Conservation (phyloP, 2,329 filamentous ascomycete genomes). For the Colletotrichum magnum region DNA sequence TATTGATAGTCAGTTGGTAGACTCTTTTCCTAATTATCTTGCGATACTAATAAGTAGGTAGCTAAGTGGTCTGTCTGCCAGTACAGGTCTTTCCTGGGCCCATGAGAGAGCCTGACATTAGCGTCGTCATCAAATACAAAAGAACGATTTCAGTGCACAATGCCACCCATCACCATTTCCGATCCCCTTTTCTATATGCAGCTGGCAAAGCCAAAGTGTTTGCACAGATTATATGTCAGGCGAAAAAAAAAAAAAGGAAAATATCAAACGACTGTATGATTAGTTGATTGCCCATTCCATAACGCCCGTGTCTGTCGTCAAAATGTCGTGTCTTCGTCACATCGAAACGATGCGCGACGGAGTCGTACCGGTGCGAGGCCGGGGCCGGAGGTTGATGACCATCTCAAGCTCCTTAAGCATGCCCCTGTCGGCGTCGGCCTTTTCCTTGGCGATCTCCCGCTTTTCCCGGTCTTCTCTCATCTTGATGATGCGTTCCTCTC, state of each 20-base stretch:
- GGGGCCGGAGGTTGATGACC: conserved; percentile 76
- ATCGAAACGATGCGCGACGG: conserved; percentile 59
- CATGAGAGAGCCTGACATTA: conserved; percentile 25
- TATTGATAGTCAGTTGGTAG: neutral
- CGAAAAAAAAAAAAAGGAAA: conserved; percentile 20
- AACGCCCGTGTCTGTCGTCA: conserved; percentile 38
- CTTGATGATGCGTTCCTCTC: conserved; percentile 89
- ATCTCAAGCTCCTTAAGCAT: conserved; percentile 96
- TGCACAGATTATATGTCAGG: conserved; percentile 23
- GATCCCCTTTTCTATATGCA: conserved; percentile 32
- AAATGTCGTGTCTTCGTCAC: conserved; percentile 50
- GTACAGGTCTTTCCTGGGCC: conserved; percentile 5
- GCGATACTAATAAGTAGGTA: neutral
- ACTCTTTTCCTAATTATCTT: neutral
- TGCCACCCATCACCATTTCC: conserved; percentile 11
- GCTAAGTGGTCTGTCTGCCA: conserved; percentile 9
- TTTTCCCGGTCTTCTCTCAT: conserved; percentile 89
- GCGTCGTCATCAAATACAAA: conserved; percentile 32
- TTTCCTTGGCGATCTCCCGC: conserved; percentile 79
- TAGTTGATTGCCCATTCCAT: conserved; percentile 23
- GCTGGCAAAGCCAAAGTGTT: conserved; percentile 15
- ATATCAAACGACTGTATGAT: conserved; percentile 38
- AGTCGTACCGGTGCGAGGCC: conserved; percentile 53
- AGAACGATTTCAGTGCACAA: conserved; percentile 17
- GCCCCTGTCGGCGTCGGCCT: conserved; percentile 84